A percentile compares a stretch with the other conserved stretches of the same genome.
Evolutionary conservation across 2,329 filamentous ascomycete species (phyloP).

Genomic region (Nigrograna mackinnonii): DNA sequence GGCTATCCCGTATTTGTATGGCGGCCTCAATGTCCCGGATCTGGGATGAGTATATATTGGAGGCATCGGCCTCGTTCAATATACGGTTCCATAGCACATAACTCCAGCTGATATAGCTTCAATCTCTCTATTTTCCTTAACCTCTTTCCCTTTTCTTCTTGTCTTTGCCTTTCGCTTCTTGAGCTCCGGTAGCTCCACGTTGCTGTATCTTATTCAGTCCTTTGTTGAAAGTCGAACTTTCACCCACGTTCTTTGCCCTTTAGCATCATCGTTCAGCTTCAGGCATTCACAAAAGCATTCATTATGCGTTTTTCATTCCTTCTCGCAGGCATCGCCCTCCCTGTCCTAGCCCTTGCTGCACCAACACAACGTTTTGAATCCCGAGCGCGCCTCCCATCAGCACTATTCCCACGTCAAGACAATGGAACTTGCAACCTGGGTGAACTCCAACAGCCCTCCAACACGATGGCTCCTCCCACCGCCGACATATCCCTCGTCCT

Average conservation of each 20-base stretch:
- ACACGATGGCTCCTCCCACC: constrained; percentile 26
- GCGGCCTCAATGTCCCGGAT: too few relatives aligned
- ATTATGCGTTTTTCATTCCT: constrained; percentile 28
- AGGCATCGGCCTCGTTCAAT: neutral
- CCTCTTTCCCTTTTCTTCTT: constrained; percentile 8
- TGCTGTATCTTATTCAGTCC: constrained; percentile 10
- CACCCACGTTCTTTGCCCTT: neutral
- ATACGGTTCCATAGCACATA: constrained; percentile 2
- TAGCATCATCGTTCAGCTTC: neutral
- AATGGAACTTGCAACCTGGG: constrained; percentile 27
- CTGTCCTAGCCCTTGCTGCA: constrained; percentile 21
- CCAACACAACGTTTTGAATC: constrained; percentile 13
- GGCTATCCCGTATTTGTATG: too few relatives aligned
- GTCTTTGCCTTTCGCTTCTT: constrained; percentile 11
- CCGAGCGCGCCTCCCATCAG: constrained; percentile 10
- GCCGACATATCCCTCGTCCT: constrained; percentile 42
- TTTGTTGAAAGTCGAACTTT: neutral
- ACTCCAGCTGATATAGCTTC: neutral
- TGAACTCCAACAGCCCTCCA: constrained; percentile 25
- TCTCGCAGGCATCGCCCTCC: constrained; percentile 21
- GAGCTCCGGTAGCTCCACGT: constrained; percentile 36
- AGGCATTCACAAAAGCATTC: constrained; percentile 6
- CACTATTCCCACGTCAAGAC: constrained; percentile 17
- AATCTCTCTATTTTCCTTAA: neutral
- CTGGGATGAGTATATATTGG: constrained; percentile 14